A percentile compares a stretch with the other conserved stretches of the same genome.
phyloP scores from a whole-genome alignment of 2,329 filamentous ascomycete genomes.

The Gaeumannomyces tritici region DNA sequence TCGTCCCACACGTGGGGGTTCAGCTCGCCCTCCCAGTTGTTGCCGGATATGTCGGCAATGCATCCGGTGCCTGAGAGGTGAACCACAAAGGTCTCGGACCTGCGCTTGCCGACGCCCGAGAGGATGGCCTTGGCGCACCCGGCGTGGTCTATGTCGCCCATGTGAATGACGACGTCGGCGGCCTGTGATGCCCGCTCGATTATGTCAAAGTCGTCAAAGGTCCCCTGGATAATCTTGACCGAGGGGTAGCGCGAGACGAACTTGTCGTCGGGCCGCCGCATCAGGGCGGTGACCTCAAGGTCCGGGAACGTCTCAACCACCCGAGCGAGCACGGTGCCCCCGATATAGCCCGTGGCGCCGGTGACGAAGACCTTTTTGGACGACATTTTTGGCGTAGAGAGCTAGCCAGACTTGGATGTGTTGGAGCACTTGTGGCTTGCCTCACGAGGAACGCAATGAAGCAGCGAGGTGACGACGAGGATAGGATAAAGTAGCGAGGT shows the following conservation, averaged over 20 bases:
- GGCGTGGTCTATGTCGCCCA: conserved; percentile 1
- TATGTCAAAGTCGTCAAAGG: conserved; percentile 1
- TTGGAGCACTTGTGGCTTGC: not conserved
- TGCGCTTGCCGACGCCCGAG: not conserved
- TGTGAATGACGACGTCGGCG: conserved; percentile 4
- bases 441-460: too few relatives aligned
- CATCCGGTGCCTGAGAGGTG: conserved; percentile 4
- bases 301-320: conserved; percentile 15
- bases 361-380: conserved; percentile 6
- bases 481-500: too few relatives aligned
- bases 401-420: too few relatives aligned
- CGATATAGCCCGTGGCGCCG: conserved; percentile 8
- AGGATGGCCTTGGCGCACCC: conserved; percentile 1
- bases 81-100: not conserved
- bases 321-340: conserved; percentile 7
- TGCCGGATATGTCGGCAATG: not conserved
- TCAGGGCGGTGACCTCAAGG: not conserved
- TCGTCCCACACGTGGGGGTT: conserved; percentile 4
- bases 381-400: not conserved
- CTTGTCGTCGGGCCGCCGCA: not conserved
- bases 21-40: conserved; percentile 1
- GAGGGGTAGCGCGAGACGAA: not conserved
- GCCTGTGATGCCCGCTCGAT: not conserved
- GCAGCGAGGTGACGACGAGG: not conserved
- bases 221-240: not conserved